Evolutionary conservation across 108 stramenopile genomes (phyloP), one percentile per base, ranked within the genome.

Genomic region (Stephanodiscus minutulus): DNA sequence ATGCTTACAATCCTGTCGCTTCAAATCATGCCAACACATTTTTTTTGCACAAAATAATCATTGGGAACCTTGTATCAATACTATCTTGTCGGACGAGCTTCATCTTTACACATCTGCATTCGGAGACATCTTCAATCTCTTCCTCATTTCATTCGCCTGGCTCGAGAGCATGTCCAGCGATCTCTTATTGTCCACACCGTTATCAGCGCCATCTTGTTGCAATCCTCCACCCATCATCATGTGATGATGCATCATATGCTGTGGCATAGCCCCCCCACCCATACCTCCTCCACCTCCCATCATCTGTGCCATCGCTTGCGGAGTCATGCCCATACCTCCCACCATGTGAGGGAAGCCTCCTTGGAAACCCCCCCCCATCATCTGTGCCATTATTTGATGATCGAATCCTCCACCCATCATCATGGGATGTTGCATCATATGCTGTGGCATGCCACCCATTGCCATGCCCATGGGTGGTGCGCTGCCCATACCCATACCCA

Each of bases 201-300:
- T 44, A 3, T 15, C 43, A 44, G 43, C 43, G 13, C 43, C 13
- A 13, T 15, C 15, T 15, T 13, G 43, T 44, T 44, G 43, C 43
- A 53, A 53, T 24, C 50, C 24, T 52, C 50, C 50, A 24, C 50
- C 50, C 50, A 52, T 24, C 55, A 56, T 56, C 27, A 56, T 56
- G 24, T 25, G 3, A 56, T 56, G 27, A 28, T 56, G 55, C 55
- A 56, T 56, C 29, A 35, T 58, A 17, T 35, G 6, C 5, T 58
- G 57, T 12, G 57, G 33, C 27, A 58, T 36, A 15, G 33, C 10
- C 29, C 33, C 57, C 7, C 35, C 29, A 58, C 57, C 57, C 27
- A 18, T 18, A 35, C 57, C 57, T 33, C 29, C 57, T 33, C 57
- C 33, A 58, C 57, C 57, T 44, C 43, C 43, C 43, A 44, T 44